Evolutionary conservation across 2,329 filamentous ascomycete species (phyloP), one percentile per base, ranked within the genome.

Genomic region (Torrubiella hemipterigena): DNA sequence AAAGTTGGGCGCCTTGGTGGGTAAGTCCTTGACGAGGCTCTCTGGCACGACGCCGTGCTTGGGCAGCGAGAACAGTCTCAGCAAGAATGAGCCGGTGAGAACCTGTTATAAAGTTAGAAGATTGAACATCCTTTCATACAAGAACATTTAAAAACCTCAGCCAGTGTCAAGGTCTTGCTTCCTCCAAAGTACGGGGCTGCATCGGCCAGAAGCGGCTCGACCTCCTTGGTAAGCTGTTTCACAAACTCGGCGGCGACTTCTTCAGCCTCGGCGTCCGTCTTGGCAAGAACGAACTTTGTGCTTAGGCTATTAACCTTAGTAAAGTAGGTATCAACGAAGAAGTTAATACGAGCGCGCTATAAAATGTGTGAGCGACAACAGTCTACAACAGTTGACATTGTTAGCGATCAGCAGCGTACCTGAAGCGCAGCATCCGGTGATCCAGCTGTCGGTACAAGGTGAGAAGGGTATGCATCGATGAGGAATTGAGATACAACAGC

Each of bases 241-340:
- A 79, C 57, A n/a, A 73, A 56, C 7, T 66, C 65, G 15, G 66
- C 54, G 0, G 53, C 59, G 4, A 67, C 47, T 3, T 55, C 56
- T 2, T 67, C 60, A 5, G 63, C 59, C 28, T 75, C 74, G 6
- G 57, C 64, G 2, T 65, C 59, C 1, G 54, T 56, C 28, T 63
- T 57, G 1, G 68, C 58, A 5, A 60, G 51, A n/a, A 71, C 38
- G 10, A 62, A 49, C 37, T 64, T 63, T 37, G 61, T 58, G 21
- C 69, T 52, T 24, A 58, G 48, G 1, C 57, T 43, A 7, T 67
- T 60, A 31, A 77, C 62, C 50, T 84, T 84, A 46, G 55, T 64
- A 42, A 68, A 61, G 62, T 69, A 86, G 0, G 80, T 67, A 43
- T 86, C 81, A 27, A 73, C 69, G 47, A 91, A 87, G 54, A 83